phyloP scores from a whole-genome alignment of 2,329 filamentous ascomycete genomes.

The Thielaviopsis euricoi region DNA sequence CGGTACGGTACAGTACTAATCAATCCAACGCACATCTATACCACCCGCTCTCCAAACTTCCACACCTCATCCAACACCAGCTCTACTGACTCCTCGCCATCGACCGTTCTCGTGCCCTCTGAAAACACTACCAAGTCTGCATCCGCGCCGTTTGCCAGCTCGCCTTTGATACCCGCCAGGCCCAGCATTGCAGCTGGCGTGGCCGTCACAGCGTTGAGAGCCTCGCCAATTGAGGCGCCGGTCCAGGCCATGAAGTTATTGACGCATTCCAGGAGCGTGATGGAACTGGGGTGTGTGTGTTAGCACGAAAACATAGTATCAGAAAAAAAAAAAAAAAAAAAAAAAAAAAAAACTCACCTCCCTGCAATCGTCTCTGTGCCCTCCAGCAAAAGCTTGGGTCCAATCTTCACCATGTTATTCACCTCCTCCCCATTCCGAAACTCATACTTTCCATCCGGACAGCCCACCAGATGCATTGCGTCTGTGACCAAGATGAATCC shows the following conservation, averaged over 20 bases:
- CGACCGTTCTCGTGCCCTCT: constrained; percentile 22
- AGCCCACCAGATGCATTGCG: constrained; percentile 73
- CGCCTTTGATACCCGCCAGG: constrained; percentile 49
- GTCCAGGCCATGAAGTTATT: constrained; percentile 69
- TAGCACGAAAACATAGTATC: neutral
- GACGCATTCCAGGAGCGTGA: constrained; percentile 64
- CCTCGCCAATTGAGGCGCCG: constrained; percentile 49
- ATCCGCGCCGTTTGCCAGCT: constrained; percentile 43
- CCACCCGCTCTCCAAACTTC: constrained; percentile 53
- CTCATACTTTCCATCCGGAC: constrained; percentile 69
- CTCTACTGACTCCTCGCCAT: constrained; percentile 25
- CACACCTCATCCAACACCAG: constrained; percentile 60
- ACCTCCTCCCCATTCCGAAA: constrained; percentile 60
- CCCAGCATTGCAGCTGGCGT: constrained; percentile 67
- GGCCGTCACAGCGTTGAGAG: constrained; percentile 54
- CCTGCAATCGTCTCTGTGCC: constrained; percentile 67
- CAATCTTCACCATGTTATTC: constrained; percentile 50
- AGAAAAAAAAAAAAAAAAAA: too few relatives aligned
- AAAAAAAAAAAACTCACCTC: constrained; percentile 29
- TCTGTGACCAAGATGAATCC: constrained; percentile 85
- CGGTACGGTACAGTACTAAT: neutral
- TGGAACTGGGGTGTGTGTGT: constrained; percentile 30
- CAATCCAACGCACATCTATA: neutral
- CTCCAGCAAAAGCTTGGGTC: constrained; percentile 56
- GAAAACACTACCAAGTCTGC: constrained; percentile 55